Evolutionary conservation across 345 rosid genomes (phyloP).

Genomic region (Bruguiera parviflora): DNA sequence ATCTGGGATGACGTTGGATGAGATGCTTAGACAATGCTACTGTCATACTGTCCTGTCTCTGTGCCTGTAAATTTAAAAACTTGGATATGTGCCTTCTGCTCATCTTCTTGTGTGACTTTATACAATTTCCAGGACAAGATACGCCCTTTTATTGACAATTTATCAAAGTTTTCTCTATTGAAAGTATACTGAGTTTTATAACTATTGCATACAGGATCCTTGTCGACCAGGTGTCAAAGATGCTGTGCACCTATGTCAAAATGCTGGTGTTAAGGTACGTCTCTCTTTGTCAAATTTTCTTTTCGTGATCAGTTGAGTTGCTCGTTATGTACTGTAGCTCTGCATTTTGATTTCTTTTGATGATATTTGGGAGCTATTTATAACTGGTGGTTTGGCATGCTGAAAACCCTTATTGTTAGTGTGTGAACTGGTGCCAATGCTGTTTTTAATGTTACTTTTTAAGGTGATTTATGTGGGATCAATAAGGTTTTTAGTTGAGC

Average conservation of each 20-base stretch:
- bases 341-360: too few species aligned
- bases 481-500: too few species aligned
- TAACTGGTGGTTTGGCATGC: too few species aligned
- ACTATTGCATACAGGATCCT: conserved; percentile 25
- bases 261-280: conserved; percentile 35
- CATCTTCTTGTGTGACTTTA: neutral
- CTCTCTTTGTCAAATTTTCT: neutral
- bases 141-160: too few species aligned
- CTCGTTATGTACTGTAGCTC: neutral
- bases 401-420: too few species aligned
- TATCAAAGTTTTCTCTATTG: neutral
- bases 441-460: too few species aligned
- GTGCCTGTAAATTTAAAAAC: too few species aligned
- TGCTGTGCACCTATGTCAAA: conserved; percentile 30
- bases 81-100: neutral
- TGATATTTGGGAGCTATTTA: too few species aligned
- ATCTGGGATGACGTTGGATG: neutral
- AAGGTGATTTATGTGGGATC: too few species aligned
- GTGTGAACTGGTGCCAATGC: too few species aligned
- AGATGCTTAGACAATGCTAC: neutral
- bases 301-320: neutral
- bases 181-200: neutral
- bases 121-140: neutral
- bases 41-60: too few species aligned
- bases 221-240: conserved; percentile 32